Conservation (phyloP, 2,329 filamentous ascomycete genomes). For the Pseudocercospora eumusae region DNA sequence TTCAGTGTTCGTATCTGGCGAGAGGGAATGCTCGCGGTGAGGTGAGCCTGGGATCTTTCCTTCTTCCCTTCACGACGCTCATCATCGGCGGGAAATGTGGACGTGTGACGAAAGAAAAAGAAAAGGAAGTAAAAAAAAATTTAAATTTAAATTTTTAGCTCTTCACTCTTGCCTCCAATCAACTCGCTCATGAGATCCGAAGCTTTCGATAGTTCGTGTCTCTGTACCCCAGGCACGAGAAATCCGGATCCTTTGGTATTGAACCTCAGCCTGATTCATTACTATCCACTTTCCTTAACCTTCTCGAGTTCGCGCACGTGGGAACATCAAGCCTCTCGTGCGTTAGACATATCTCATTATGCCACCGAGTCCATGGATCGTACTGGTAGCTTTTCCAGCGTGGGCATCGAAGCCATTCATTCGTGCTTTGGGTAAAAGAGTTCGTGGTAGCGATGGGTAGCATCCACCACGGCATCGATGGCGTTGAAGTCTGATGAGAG, state of each 20-base stretch:
- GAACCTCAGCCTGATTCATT: not conserved
- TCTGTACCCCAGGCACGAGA: not conserved
- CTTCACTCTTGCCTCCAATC: not conserved
- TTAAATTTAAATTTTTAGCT: not conserved
- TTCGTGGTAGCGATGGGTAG: slow-evolving; percentile 75
- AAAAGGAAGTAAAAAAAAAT: too few species aligned
- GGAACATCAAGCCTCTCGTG: not conserved
- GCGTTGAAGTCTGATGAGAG: slow-evolving; percentile 72
- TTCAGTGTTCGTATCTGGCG: too few species aligned
- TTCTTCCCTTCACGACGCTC: too few species aligned
- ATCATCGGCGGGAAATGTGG: too few species aligned
- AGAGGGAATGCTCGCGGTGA: too few species aligned
- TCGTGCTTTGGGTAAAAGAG: slow-evolving; percentile 69
- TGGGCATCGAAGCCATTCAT: slow-evolving; percentile 10
- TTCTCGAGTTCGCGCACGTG: not conserved
- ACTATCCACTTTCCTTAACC: not conserved
- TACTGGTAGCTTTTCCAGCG: not conserved
- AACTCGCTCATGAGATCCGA: not conserved
- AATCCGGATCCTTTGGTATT: not conserved
- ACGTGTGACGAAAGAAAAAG: too few species aligned
- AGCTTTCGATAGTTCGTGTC: not conserved
- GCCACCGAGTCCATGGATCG: not conserved
- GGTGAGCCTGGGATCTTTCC: too few species aligned
- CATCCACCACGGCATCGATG: slow-evolving; percentile 78
- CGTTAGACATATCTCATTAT: not conserved